These are phyloP conservation scores for Dissophora globulifera DNA, from an alignment of 192 early-diverging fungal species.

Conservation along the genomic window DNA sequence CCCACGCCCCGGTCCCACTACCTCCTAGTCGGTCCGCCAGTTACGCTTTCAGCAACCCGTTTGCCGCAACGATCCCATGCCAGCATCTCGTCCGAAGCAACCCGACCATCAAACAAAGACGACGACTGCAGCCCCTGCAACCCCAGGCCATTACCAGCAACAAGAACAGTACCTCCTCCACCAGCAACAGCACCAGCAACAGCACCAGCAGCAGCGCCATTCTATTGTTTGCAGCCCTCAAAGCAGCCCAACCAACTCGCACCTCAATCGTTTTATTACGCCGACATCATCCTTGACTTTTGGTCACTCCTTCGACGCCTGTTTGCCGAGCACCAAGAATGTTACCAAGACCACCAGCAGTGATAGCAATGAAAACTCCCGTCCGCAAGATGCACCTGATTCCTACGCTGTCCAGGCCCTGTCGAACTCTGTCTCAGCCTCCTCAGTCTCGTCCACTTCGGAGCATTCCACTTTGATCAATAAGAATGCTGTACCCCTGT, in stretches of 20 bases:
- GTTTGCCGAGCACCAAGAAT: constrained; percentile 7
- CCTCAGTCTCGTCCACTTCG: constrained; percentile 6
- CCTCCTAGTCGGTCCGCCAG: not conserved
- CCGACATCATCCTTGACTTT: constrained; percentile 7
- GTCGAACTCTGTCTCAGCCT: not conserved
- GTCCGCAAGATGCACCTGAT: not conserved
- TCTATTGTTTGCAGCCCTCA: constrained; percentile 39
- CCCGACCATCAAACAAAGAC: constrained; percentile 17
- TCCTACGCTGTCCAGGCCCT: not conserved
- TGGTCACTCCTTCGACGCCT: not conserved
- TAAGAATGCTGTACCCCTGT: constrained; percentile 27
- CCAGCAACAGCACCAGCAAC: not conserved
- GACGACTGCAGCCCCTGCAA: constrained; percentile 12
- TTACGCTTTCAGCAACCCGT: not conserved
- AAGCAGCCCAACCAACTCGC: constrained; percentile 28
- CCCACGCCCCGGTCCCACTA: not conserved
- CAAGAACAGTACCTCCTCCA: not conserved
- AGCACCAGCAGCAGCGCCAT: constrained; percentile 17
- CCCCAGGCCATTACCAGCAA: not conserved
- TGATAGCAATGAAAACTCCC: not conserved
- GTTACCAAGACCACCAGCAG: constrained; percentile 23
- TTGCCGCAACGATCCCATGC: constrained; percentile 25
- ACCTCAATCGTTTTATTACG: constrained; percentile 24
- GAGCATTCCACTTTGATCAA: not conserved
- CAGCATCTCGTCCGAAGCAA: constrained; percentile 34